phyloP scores from a whole-genome alignment of 805 yeast species.

The Ogataea nonfermentans region DNA sequence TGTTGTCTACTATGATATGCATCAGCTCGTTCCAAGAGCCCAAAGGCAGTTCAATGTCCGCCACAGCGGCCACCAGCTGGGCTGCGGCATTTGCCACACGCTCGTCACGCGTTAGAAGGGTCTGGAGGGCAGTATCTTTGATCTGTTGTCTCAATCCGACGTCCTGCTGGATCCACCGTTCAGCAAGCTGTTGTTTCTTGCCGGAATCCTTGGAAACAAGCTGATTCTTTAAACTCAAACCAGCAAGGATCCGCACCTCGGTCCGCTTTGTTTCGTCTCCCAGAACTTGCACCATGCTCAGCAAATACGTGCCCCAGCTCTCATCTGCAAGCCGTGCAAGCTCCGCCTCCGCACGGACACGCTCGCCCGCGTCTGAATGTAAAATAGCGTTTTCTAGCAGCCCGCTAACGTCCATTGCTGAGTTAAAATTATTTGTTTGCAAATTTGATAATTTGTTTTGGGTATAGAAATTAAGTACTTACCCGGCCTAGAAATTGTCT shows the following conservation, averaged over 20 bases:
- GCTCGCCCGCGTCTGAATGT: slow-evolving; percentile 59
- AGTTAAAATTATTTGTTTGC: slow-evolving; percentile 10
- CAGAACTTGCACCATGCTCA: slow-evolving; percentile 66
- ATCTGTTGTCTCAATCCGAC: slow-evolving; percentile 55
- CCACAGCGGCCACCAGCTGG: slow-evolving; percentile 93
- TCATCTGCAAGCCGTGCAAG: slow-evolving; percentile 67
- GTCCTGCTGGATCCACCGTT: slow-evolving; percentile 73
- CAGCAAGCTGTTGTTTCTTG: slow-evolving; percentile 57
- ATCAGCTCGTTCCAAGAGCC: slow-evolving; percentile 88
- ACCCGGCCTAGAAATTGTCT: slow-evolving; percentile 17
- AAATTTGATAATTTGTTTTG: slow-evolving; percentile 8
- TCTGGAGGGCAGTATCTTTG: slow-evolving; percentile 60
- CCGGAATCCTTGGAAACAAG: slow-evolving; percentile 73
- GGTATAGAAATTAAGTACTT: slow-evolving; percentile 1
- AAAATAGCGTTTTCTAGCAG: slow-evolving; percentile 79
- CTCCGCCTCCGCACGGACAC: slow-evolving; percentile 78
- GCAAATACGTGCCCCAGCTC: slow-evolving; percentile 73
- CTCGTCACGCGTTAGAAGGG: slow-evolving; percentile 63
- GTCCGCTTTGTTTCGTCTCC: slow-evolving; percentile 60
- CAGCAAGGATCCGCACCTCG: slow-evolving; percentile 91
- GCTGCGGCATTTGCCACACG: slow-evolving; percentile 88
- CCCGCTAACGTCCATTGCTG: slow-evolving; percentile 59
- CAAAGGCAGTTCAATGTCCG: slow-evolving; percentile 90
- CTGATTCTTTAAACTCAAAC: slow-evolving; percentile 82
- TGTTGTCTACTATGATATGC: slow-evolving; percentile 79